Evolutionary conservation across 495 filamentous ascomycete genomes (phyloP), one percentile per base, ranked within the genome.

Genomic region (Penicillium subrubescens): DNA sequence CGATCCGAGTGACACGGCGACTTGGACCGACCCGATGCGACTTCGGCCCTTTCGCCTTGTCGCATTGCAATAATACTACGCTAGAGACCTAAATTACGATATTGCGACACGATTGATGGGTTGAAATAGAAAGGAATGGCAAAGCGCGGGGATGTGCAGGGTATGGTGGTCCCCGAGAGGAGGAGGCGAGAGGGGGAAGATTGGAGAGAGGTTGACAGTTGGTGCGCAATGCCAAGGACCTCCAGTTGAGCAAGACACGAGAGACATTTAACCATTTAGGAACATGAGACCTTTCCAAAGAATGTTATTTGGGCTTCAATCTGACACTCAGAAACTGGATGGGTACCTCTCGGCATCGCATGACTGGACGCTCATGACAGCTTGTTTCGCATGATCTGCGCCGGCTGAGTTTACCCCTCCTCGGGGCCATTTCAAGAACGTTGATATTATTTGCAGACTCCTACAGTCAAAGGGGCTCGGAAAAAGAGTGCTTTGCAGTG

Each of bases 371-470:
- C 25, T 61, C 31, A 46, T 68, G 59, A 68, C 54, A 56, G 68
- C 57, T 58, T 70, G 66, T 73, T 64, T 71, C 66, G 64, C 69
- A 70, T 69, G 69, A 73, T 73, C 67, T 73, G 69, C 71, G 48
- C 56, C 63, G 56, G 46, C 64, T 66, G 63, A 63, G 61, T 69
- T 67, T 73, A 73, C 71, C 69, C 69, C 71, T 73, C 71, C 69
- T 73, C 67, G 66, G 70, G 65, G 67, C 56, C 68, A 65, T 64
- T 63, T 61, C 70, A 67, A 69, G 64, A 67, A 57, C 31, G 21
- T 23, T 21, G 65, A 52, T 65, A 39, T 33, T 33, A 33, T 62
- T 33, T 33, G 56, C 62, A 50, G 31, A 68, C 44, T 48, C 2
- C 31, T 33, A 33, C 31, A 33, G 31, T 33, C 57, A 60, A 69